Evolutionary conservation across 257 asterid genomes (phyloP), one percentile per base, ranked within the genome.

Genomic region (Nicotiana knightiana): DNA sequence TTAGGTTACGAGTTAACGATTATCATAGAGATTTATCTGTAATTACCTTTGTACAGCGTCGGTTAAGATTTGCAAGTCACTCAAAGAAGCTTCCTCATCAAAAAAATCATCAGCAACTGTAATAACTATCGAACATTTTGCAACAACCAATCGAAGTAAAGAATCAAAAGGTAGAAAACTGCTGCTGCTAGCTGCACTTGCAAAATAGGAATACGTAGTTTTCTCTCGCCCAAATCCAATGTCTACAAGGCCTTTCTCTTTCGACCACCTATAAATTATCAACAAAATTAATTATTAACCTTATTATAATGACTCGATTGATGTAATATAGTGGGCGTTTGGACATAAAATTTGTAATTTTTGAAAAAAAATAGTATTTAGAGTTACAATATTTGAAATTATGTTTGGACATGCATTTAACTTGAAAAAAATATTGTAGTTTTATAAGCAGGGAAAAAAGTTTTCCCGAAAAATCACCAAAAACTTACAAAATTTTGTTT

Each of bases 161-260:
- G 95, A 88, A 76, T 89, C 57, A 37, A 55, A 67, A 51, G 93
- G 90, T 82, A 86, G 75, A 76, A 71, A 88, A 62, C 76, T 17
- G 86, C 86, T 76, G 43, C 70, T 17, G 81, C 87, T 76, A 0
- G 93, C 85, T 11, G 93, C 92, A n/a, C 59, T 33, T 3, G 88
- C 91, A 67, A 84, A 92, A 66, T 92, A 92, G 2, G 81, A 81
- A 61, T 90, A 89, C 5, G 79, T 37, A 3, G 92, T 91, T 84
- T 92, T 92, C 24, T 91, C 93, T 78, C 97, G 85, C 77, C 95
- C 97, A 79, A 92, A 92, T 84, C 97, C 97, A 84, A 91, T 86
- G 53, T 90, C 89, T 32, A 85, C 83, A 0, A 92, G 90, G 8
- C 93, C 86, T 84, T 87, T 85, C 81, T 88, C 86, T 83, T 79